Base-by-base conservation (phyloP, 345 rosid genomes). In the Combretum micranthum region DNA sequence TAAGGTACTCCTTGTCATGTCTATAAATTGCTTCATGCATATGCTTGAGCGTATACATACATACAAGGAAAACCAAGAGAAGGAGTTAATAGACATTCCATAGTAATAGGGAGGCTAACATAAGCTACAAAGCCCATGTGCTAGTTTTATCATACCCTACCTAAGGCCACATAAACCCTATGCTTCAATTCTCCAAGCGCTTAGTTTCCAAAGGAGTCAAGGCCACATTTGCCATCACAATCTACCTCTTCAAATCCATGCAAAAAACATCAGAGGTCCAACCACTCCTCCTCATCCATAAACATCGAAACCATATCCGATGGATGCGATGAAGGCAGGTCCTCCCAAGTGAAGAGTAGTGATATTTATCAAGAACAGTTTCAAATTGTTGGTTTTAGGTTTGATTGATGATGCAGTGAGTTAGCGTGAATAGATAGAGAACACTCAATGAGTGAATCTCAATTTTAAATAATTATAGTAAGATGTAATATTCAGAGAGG, bases 121-220 rank as follows among this genome's bases (percentile, higher is more conserved):
- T 17, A 15, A 19, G 15, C 37, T 13, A 17, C 37, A 60, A 12
- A 52, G 56, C 70, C 57, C 82, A 71, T 54, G 65, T 62, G 26
- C 44, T 74, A 52, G 49, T 78, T 4, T 48, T 78, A 19, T 39
- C 73, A 20, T 64, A 61, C 57, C 75, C 80, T 0, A 13, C 15
- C 2, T 80, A 72, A 47, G 80, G 80, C 42, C 83, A 69, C 64
- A 16, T 79, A 21, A 79, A 67, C 54, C 78, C 76, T 10, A 43
- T 72, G 69, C 69, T 72, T 53, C 78, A 79, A 57, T 75, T 75
- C 69, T 55, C 72, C 26, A 64, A 67, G 55, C 75, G 68, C 48
- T 57, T 79, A 15, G 20, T 61, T 15, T 39, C 48, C 66, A 67
- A 60, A 62, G 69, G 77, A 10, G 42, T 78, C 53, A 62, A 51